These are phyloP conservation scores for Rubus idaeus DNA, from an alignment of 306 rosid genomes.

Conservation along the genomic window DNA sequence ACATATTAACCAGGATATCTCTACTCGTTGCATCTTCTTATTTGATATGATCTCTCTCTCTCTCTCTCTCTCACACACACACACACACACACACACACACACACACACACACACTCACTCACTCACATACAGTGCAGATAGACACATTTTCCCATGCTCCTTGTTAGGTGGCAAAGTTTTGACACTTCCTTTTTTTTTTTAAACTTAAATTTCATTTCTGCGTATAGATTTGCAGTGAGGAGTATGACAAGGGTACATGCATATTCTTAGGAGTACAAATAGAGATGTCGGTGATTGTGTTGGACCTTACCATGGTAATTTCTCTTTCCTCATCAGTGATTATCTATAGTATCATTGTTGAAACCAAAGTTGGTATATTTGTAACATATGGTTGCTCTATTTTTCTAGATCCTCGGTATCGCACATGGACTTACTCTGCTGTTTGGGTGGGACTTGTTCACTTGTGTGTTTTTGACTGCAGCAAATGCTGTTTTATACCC, in stretches of 20 bases:
- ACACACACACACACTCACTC: background rate
- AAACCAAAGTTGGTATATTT: slow-evolving; percentile 13
- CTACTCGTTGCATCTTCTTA: slow-evolving; percentile 20
- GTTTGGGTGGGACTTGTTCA: slow-evolving; percentile 94
- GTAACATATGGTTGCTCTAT: slow-evolving; percentile 30
- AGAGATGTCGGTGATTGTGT: slow-evolving; percentile 76
- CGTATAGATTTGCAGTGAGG: slow-evolving; percentile 76
- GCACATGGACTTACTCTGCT: slow-evolving; percentile 88
- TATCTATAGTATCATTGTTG: slow-evolving; percentile 18
- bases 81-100: background rate
- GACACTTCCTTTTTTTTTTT: slow-evolving; percentile 24
- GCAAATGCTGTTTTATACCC: slow-evolving; percentile 59
- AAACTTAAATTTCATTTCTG: slow-evolving; percentile 21
- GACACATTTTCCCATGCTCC: background rate
- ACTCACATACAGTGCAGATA: background rate
- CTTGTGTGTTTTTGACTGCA: slow-evolving; percentile 83
- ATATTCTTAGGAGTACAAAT: slow-evolving; percentile 79
- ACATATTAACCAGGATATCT: background rate
- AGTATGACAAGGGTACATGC: slow-evolving; percentile 78
- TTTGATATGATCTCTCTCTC: slow-evolving; percentile 21
- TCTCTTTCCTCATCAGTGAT: slow-evolving; percentile 17
- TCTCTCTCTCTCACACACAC: background rate
- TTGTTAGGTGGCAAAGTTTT: background rate
- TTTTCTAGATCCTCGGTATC: slow-evolving; percentile 78
- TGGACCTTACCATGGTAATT: slow-evolving; percentile 87